Evolutionary conservation across 352 stramenopile genomes (phyloP).

Genomic region (Phytopythium litorale): DNA sequence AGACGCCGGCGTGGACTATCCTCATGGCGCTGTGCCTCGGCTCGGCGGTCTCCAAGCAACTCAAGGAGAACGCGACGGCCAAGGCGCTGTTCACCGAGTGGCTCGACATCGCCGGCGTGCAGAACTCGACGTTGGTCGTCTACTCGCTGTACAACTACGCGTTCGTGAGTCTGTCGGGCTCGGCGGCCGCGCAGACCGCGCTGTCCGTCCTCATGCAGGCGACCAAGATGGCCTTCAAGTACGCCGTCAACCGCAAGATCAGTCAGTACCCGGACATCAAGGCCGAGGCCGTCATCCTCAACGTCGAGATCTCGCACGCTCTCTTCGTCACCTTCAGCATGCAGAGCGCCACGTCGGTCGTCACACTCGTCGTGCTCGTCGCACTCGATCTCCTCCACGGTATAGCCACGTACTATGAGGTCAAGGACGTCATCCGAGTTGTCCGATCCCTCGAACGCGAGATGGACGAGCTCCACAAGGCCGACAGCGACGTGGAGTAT

Average conservation of each 20-base stretch:
- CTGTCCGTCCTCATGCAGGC: slow-evolving; percentile 21
- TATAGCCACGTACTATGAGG: slow-evolving; percentile 12
- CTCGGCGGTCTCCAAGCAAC: slow-evolving; percentile 2
- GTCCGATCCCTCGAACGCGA: slow-evolving; percentile 6
- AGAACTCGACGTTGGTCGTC: slow-evolving; percentile 18
- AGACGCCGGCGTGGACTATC: slow-evolving; percentile 10
- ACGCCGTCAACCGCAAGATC: slow-evolving; percentile 17
- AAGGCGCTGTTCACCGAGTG: slow-evolving; percentile 11
- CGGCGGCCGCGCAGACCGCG: neutral
- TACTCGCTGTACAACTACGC: slow-evolving; percentile 27
- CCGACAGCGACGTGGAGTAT: too few species aligned
- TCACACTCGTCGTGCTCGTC: slow-evolving; percentile 19
- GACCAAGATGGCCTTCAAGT: slow-evolving; percentile 30
- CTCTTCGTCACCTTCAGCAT: slow-evolving; percentile 40
- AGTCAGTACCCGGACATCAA: slow-evolving; percentile 19
- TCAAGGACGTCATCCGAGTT: slow-evolving; percentile 3
- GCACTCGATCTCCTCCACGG: slow-evolving; percentile 19
- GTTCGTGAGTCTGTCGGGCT: slow-evolving; percentile 14
- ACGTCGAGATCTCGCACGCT: slow-evolving; percentile 39
- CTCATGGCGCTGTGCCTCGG: slow-evolving; percentile 11
- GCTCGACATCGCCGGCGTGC: slow-evolving; percentile 10
- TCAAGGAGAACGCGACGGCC: slow-evolving; percentile 10
- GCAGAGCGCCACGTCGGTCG: slow-evolving; percentile 31
- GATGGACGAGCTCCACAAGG: neutral
- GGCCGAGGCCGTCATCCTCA: slow-evolving; percentile 31